Percentiles rank a stretch among this genome's conserved stretches.
Conservation (phyloP, 352 stramenopile species). For the Phytophthora citricola region DNA sequence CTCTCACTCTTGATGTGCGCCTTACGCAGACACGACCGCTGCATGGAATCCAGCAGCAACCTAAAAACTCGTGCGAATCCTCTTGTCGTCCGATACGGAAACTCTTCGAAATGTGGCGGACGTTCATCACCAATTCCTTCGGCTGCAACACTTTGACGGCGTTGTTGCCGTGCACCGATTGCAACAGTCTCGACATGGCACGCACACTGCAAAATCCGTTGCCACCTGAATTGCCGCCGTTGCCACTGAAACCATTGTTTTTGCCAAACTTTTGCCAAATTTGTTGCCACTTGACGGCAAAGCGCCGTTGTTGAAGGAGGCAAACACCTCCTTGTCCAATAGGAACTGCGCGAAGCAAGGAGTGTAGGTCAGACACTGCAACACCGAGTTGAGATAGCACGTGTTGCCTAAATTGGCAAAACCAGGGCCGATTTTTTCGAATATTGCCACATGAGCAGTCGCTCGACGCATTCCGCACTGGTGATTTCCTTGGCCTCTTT, state of each 20-base stretch:
- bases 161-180: constrained; percentile 60
- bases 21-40: constrained; percentile 74
- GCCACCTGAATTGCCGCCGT: constrained; percentile 31
- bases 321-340: constrained; percentile 67
- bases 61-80: constrained; percentile 93
- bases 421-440: constrained; percentile 78
- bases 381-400: constrained; percentile 95
- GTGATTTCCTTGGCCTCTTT: constrained; percentile 53
- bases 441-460: constrained; percentile 63
- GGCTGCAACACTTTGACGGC: constrained; percentile 66
- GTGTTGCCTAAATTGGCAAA: constrained; percentile 95
- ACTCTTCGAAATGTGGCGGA: constrained; percentile 83
- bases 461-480: constrained; percentile 51
- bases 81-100: constrained; percentile 91
- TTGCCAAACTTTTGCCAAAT: constrained; percentile 38
- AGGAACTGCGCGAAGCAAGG: constrained; percentile 89
- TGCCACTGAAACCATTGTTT: constrained; percentile 17
- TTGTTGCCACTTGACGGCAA: constrained; percentile 22
- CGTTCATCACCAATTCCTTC: constrained; percentile 86
- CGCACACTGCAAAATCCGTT: constrained; percentile 65
- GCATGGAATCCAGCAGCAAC: constrained; percentile 88
- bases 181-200: constrained; percentile 72
- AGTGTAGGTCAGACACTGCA: constrained; percentile 91
- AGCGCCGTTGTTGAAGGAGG: constrained; percentile 39
- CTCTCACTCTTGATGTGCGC: constrained; percentile 78